Evolutionary conservation across 2,329 filamentous ascomycete genomes (phyloP).

Genomic region (Knufia petricola): DNA sequence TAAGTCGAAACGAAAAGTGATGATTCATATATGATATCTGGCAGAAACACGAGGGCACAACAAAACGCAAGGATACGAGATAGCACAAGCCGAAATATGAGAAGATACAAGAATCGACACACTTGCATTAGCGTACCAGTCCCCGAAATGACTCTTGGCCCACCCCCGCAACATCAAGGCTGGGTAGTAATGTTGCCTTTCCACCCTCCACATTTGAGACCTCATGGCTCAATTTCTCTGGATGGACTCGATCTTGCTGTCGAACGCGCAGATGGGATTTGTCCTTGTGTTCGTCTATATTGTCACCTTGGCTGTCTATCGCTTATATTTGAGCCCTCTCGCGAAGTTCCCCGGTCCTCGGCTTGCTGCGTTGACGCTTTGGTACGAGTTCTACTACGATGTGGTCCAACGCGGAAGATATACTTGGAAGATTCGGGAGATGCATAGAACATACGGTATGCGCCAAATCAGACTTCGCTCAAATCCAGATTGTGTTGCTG

Average conservation of each 20-base stretch:
- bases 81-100: no score
- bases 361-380: constrained; percentile 26
- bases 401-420: constrained; percentile 27
- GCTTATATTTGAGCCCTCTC: constrained; percentile 20
- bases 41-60: no score
- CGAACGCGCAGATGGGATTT: neutral
- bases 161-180: constrained; percentile 1
- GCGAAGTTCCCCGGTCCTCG: constrained; percentile 25
- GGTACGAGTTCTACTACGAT: constrained; percentile 29
- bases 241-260: constrained; percentile 1
- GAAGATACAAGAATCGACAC: no score
- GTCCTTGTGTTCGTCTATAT: constrained; percentile 9
- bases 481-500: neutral
- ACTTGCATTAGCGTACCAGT: no score
- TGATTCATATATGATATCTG: no score
- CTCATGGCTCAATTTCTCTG: neutral
- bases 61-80: no score
- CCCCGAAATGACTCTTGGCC: constrained; percentile 3
- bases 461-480: constrained; percentile 10
- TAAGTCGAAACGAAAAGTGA: no score
- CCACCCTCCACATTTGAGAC: constrained; percentile 1
- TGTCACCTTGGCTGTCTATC: constrained; percentile 14
- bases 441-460: constrained; percentile 30
- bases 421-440: constrained; percentile 26
- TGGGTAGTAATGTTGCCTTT: constrained; percentile 8